Percentiles rank a stretch among this genome's conserved stretches.
Conservation (phyloP, 169 alveolate genomes). For the Cryptosporidium muris region DNA sequence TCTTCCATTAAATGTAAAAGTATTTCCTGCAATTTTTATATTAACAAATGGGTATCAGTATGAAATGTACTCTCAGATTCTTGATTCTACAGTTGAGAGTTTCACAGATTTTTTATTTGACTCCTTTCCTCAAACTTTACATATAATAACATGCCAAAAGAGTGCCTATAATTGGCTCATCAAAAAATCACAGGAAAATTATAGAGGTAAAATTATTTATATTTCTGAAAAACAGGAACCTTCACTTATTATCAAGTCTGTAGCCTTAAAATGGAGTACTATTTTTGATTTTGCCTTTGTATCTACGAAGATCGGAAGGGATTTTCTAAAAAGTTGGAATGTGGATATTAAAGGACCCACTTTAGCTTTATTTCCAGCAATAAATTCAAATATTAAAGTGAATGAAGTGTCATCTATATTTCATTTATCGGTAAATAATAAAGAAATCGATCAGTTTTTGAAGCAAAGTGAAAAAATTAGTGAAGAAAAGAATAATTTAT, state of each 20-base stretch:
- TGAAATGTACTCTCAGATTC: conserved; percentile 74
- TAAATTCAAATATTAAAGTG: too few species aligned
- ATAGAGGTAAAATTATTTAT: conserved; percentile 19
- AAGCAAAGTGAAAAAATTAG: too few species aligned
- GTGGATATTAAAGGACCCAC: conserved; percentile 6
- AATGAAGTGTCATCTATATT: too few species aligned
- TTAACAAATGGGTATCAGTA: conserved; percentile 74
- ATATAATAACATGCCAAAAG: conserved; percentile 17
- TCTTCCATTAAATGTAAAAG: conserved; percentile 76
- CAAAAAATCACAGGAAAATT: neutral
- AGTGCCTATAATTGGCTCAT: neutral
- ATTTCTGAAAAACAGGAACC: conserved; percentile 36
- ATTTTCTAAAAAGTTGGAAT: neutral
- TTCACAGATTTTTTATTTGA: conserved; percentile 69
- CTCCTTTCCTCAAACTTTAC: conserved; percentile 70
- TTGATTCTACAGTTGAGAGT: conserved; percentile 72
- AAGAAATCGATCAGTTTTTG: too few species aligned
- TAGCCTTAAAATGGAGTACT: conserved; percentile 50
- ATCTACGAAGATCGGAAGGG: neutral
- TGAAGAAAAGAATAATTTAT: neutral
- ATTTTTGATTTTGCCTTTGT: conserved; percentile 44
- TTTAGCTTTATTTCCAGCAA: conserved; percentile 14
- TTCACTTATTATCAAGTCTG: conserved; percentile 28
- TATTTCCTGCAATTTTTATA: conserved; percentile 75
- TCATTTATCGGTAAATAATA: too few species aligned